These are phyloP conservation scores for Orbilia blumenaviensis DNA, from an alignment of 2,329 filamentous ascomycete genomes.

Conservation along the genomic window DNA sequence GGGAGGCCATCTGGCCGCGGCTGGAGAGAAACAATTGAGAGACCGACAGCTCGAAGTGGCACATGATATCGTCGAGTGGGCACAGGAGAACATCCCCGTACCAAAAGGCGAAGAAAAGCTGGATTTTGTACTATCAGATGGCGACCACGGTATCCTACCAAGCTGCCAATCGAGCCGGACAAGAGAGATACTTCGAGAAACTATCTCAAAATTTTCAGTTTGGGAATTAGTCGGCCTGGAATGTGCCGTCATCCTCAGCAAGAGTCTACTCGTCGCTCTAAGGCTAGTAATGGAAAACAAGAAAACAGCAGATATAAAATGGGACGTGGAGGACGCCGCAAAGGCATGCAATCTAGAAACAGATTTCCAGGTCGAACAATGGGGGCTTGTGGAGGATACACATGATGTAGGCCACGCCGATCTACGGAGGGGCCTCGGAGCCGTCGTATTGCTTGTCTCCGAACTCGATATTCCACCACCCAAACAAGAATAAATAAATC, in stretches of 20 bases:
- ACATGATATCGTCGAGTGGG: slow-evolving; percentile 74
- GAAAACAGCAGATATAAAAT: slow-evolving; percentile 63
- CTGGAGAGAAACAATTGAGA: slow-evolving; percentile 70
- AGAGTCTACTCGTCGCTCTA: slow-evolving; percentile 81
- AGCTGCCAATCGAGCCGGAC: slow-evolving; percentile 75
- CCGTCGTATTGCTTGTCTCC: slow-evolving; percentile 81
- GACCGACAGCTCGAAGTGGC: slow-evolving; percentile 76
- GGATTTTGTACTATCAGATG: slow-evolving; percentile 76
- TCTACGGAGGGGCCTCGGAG: slow-evolving; percentile 84
- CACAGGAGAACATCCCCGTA: slow-evolving; percentile 81
- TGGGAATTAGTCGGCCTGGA: slow-evolving; percentile 90
- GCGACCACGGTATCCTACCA: slow-evolving; percentile 76
- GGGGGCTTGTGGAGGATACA: slow-evolving; percentile 98
- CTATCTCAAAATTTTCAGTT: slow-evolving; percentile 75
- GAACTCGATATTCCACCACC: slow-evolving; percentile 62
- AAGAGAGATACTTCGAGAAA: slow-evolving; percentile 78
- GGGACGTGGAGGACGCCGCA: slow-evolving; percentile 84
- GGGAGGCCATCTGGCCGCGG: slow-evolving; percentile 64
- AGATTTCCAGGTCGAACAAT: slow-evolving; percentile 85
- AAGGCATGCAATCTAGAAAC: slow-evolving; percentile 83
- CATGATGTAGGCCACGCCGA: slow-evolving; percentile 97
- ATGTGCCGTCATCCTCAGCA: slow-evolving; percentile 81
- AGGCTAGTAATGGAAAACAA: slow-evolving; percentile 88
- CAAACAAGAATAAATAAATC: background rate
- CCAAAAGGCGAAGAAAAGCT: slow-evolving; percentile 72